phyloP scores from a whole-genome alignment of 192 early-diverging fungal species.

The Thoreauomyces humboldtii region DNA sequence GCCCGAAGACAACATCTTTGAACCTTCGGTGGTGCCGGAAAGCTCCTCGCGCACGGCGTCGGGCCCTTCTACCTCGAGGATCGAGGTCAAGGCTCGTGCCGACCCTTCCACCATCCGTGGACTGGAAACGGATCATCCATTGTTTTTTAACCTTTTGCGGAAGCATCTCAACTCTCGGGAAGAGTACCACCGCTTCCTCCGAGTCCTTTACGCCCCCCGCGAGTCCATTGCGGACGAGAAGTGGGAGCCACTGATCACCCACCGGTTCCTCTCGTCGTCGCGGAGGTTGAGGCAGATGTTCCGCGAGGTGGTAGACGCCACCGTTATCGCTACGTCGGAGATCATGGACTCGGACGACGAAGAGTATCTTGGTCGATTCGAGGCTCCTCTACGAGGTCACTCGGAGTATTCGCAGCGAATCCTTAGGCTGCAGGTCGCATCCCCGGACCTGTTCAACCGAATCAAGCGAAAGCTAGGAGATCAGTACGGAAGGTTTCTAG shows the following conservation, averaged over 20 bases:
- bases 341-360: slow-evolving; percentile 26
- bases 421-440: not conserved
- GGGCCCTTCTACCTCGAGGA: not conserved
- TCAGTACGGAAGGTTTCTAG: slow-evolving; percentile 17
- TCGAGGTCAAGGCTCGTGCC: slow-evolving; percentile 12
- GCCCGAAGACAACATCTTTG: not conserved
- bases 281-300: slow-evolving; percentile 27
- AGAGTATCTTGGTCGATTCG: slow-evolving; percentile 20
- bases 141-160: slow-evolving; percentile 25
- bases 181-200: slow-evolving; percentile 26
- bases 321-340: slow-evolving; percentile 18
- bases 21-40: not conserved
- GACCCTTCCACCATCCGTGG: slow-evolving; percentile 8
- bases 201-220: slow-evolving; percentile 24
- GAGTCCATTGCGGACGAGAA: slow-evolving; percentile 25
- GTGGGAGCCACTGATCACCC: slow-evolving; percentile 25
- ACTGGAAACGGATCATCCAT: slow-evolving; percentile 22
- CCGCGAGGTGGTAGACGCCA: slow-evolving; percentile 26
- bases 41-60: not conserved
- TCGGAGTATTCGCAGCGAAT: not conserved
- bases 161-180: slow-evolving; percentile 15
- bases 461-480: slow-evolving; percentile 21
- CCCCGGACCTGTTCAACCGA: slow-evolving; percentile 4
- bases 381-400: slow-evolving; percentile 5
- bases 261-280: slow-evolving; percentile 13